These are phyloP conservation scores for Podospora anserina DNA, from an alignment of 495 filamentous ascomycete genomes.

Conservation along the genomic window DNA sequence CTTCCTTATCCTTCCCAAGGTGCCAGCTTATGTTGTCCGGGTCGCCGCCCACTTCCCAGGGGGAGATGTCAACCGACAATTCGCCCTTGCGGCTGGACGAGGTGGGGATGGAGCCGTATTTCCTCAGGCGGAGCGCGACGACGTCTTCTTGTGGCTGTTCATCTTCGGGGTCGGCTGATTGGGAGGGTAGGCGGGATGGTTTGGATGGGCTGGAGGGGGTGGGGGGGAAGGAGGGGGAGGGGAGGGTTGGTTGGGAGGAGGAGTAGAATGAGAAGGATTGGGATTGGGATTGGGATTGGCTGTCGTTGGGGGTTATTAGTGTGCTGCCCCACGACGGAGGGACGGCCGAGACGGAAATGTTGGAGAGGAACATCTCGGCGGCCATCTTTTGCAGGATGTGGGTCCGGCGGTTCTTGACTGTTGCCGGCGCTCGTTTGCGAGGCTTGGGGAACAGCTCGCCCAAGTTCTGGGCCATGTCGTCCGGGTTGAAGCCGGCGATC, in stretches of 20 bases:
- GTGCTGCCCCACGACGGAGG: slow-evolving; percentile 9
- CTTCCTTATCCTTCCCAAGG: slow-evolving; percentile 15
- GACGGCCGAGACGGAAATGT: slow-evolving; percentile 21
- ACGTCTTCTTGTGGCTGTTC: slow-evolving; percentile 13
- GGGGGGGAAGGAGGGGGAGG: slow-evolving; percentile 6
- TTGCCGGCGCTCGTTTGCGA: not conserved
- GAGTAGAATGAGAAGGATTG: slow-evolving; percentile 14
- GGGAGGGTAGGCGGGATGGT: not conserved
- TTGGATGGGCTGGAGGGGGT: not conserved
- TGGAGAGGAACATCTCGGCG: slow-evolving; percentile 26
- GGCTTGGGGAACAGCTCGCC: slow-evolving; percentile 12
- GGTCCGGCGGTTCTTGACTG: slow-evolving; percentile 7
- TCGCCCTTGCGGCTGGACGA: slow-evolving; percentile 11
- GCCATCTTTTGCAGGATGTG: slow-evolving; percentile 22
- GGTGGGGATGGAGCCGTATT: slow-evolving; percentile 24
- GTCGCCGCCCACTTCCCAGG: slow-evolving; percentile 24
- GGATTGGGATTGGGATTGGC: slow-evolving; percentile 17
- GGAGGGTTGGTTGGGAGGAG: slow-evolving; percentile 6
- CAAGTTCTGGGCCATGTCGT: slow-evolving; percentile 18
- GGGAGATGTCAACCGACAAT: slow-evolving; percentile 16
- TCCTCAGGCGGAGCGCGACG: slow-evolving; percentile 22
- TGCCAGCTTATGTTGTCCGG: slow-evolving; percentile 22
- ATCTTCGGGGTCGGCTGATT: not conserved
- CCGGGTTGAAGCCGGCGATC: slow-evolving; percentile 16
- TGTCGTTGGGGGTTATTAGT: not conserved